A percentile compares a stretch with the other conserved stretches of the same genome.
These are phyloP conservation scores for Starmera caribaea DNA, from an alignment of 805 yeast genomes.

Conservation along the genomic window DNA sequence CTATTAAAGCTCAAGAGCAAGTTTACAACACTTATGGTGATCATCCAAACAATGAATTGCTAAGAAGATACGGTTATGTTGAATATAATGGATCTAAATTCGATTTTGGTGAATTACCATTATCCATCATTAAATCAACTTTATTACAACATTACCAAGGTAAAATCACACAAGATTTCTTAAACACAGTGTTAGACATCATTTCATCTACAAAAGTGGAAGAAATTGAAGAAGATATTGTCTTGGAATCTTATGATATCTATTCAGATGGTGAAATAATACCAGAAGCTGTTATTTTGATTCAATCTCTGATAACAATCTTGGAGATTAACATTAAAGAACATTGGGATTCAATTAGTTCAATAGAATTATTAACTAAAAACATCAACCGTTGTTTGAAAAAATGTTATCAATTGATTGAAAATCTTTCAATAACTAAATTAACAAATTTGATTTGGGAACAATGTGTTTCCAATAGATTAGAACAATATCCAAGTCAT, in stretches of 20 bases:
- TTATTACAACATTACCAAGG: constrained; percentile 19
- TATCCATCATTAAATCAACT: constrained; percentile 30
- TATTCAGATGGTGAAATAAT: constrained; percentile 46
- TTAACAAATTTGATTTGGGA: constrained; percentile 19
- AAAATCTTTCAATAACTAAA: constrained; percentile 37
- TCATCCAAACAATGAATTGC: constrained; percentile 81
- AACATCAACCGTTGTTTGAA: constrained; percentile 40
- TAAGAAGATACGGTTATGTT: constrained; percentile 87
- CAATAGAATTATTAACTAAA: constrained; percentile 12
- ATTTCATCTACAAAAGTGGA: constrained; percentile 21
- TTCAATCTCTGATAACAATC: constrained; percentile 40
- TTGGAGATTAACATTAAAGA: constrained; percentile 15
- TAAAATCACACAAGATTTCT: constrained; percentile 14
- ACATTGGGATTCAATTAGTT: constrained; percentile 9
- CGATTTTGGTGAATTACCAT: constrained; percentile 73
- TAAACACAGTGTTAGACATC: constrained; percentile 26
- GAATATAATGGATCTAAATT: constrained; percentile 61
- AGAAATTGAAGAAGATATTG: constrained; percentile 29
- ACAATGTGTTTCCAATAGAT: constrained; percentile 17
- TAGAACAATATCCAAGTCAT: constrained; percentile 39
- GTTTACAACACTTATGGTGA: constrained; percentile 86
- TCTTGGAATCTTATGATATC: constrained; percentile 54
- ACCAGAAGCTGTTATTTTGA: constrained; percentile 45
- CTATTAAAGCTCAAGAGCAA: constrained; percentile 59
- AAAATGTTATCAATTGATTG: constrained; percentile 50